Evolutionary conservation across 2,329 filamentous ascomycete species (phyloP), one percentile per base, ranked within the genome.

Genomic region (Colletotrichum musicola): DNA sequence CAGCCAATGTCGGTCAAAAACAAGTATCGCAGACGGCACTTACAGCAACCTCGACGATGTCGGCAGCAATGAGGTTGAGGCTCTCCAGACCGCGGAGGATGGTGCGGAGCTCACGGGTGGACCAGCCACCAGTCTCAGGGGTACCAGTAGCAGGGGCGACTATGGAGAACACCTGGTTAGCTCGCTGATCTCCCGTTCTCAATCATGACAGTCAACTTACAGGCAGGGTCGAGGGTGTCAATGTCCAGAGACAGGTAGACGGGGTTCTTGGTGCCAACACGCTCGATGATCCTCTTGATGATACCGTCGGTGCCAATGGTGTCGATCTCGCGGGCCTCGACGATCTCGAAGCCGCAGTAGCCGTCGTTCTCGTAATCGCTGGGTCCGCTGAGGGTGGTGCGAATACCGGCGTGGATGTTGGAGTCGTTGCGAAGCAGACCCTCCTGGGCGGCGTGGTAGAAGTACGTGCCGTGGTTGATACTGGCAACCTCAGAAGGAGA

Each of bases 381-480:
- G 0, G 91, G 90, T 0, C 93, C 93, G 68, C 89, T 92, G 18
- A 96, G 84, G 3, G 93, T 96, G 0, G 93, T 96, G 64, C 93
- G 89, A 78, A 97, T 96, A 46, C 93, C 93, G 16, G 93, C 93
- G 77, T 97, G 93, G 79, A 97, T 94, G 81, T 94, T 95, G 73
- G 89, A 92, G 82, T 96, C 92, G 76, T 96, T 97, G 71, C 86
- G 86, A 20, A 97, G 84, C 16, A 96, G 84, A 3, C 93, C 93
- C 77, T 96, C 93, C 80, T 90, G 88, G 1, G 91, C 82, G 0
- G 93, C 93, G 77, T 95, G 92, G 81, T 91, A 96, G 81, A 97
- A 97, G 83, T 96, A 96, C 1, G 93, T 96, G 49, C 93, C 93
- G 81, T 96, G 93, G 81, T 96, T 97, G 81, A 97, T 90, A 71